Base-by-base conservation (phyloP, 495 filamentous ascomycete genomes). In the Xanthoparmelia taractica region DNA sequence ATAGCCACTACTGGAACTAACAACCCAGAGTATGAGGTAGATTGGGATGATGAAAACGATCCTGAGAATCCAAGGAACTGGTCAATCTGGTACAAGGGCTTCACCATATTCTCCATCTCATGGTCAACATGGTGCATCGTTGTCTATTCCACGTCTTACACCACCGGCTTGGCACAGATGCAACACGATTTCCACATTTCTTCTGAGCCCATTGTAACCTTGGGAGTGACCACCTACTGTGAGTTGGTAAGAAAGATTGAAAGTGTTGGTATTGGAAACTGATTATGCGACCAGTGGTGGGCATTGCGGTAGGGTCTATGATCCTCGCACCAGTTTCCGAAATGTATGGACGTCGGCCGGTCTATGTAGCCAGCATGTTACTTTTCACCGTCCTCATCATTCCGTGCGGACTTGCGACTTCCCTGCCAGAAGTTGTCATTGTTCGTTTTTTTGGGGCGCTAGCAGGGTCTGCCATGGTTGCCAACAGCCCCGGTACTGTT, bases 121-220 rank as follows among this genome's bases (percentile, higher is more conserved):
- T 92, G 82, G 74, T 52, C 48, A 31, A 67, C 65, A 15, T 68
- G 29, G 36, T 29, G 61, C 61, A 83, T 82, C 36, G 87, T 96
- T 31, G 75, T 96, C n/a, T 94, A 93, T 72, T 89, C 85, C 18
- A 96, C 92, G 4, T 88, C 85, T 62, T 96, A 92, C 73, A 89
- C 89, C 20, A 83, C 86, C 0, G 85, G 83, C 37, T 80, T 84
- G 29, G 77, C 83, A 0, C 83, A 86, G 1, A 80, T 96, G 71
- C 83, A 85, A 74, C 71, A 79, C 23, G 83, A 89, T 59, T 95
- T 90, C 69, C 69, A 77, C 57, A 77, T 85, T 37, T 66, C 68
- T 7, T 80, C 75, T 17, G 73, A 81, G 45, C 80, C 84, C 0
- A 67, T 88, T 33, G 82, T 84, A 18, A 89, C 89, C 1, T 76